A percentile compares a stretch with the other conserved stretches of the same genome.
Evolutionary conservation across 2,329 filamentous ascomycete genomes (phyloP).

Genomic region (Thyridium curvatum): DNA sequence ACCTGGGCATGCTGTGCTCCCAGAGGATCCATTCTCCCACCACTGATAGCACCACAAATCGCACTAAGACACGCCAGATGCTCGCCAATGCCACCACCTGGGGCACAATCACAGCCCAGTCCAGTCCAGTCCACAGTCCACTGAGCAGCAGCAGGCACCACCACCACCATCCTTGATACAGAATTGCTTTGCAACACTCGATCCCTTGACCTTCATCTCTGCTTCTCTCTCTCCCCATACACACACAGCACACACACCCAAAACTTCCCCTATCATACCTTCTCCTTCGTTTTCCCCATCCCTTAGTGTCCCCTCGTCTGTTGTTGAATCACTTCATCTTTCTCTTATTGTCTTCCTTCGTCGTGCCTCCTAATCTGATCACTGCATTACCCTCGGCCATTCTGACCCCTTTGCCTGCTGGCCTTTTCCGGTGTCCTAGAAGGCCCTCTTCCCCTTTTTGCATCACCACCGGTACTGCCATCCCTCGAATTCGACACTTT

Average conservation of each 20-base stretch:
- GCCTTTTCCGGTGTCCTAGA: constrained; percentile 4
- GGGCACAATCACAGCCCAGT: no score
- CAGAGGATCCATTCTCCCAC: no score
- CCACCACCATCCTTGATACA: no score
- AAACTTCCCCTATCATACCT: constrained; percentile 10
- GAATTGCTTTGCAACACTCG: no score
- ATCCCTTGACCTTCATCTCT: constrained; percentile 5
- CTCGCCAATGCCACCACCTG: no score
- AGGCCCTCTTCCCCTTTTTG: not conserved
- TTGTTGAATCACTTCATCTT: constrained; percentile 8
- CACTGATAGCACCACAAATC: no score
- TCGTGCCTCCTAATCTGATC: constrained; percentile 10
- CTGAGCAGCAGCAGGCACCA: no score
- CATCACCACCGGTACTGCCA: not conserved
- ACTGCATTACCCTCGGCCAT: constrained; percentile 1
- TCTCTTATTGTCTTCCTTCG: constrained; percentile 10
- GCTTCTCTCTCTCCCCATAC: constrained; percentile 2
- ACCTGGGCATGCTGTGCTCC: no score
- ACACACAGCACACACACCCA: not conserved
- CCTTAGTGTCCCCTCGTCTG: constrained; percentile 7
- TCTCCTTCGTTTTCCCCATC: constrained; percentile 15
- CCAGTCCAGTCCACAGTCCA: no score
- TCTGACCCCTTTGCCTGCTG: constrained; percentile 1
- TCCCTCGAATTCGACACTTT: no score
- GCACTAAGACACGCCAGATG: no score